phyloP scores from a whole-genome alignment of 345 rosid genomes.

The Clarkia xantiana region DNA sequence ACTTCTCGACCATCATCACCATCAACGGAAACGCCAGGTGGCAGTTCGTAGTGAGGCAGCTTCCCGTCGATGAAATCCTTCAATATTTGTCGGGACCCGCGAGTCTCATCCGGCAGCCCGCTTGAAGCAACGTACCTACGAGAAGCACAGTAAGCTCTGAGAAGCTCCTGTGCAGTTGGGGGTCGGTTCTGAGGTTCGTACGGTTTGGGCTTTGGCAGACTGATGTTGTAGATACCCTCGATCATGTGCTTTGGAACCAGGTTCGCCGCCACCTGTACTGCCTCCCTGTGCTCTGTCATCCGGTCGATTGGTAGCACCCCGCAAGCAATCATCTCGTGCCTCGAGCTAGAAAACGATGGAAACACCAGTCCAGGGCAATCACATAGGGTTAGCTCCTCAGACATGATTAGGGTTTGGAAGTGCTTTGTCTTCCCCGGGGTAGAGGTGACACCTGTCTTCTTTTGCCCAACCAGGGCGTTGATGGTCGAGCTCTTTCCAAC shows the following conservation, averaged over 20 bases:
- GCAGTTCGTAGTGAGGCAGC: conserved; percentile 61
- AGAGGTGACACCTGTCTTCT: conserved; percentile 82
- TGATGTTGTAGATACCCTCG: conserved; percentile 62
- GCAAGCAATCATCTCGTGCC: conserved; percentile 81
- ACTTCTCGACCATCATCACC: conserved; percentile 16
- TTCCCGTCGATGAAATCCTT: conserved; percentile 79
- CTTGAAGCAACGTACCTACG: conserved; percentile 81
- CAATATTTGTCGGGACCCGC: conserved; percentile 71
- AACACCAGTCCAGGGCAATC: conserved; percentile 91
- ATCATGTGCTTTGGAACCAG: conserved; percentile 48
- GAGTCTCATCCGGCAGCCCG: conserved; percentile 89
- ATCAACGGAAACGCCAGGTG: conserved; percentile 47
- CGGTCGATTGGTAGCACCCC: conserved; percentile 89
- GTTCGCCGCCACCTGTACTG: conserved; percentile 78
- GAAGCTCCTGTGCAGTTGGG: conserved; percentile 62
- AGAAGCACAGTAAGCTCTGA: conserved; percentile 66
- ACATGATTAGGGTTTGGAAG: conserved; percentile 78
- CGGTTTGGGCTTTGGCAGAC: conserved; percentile 68
- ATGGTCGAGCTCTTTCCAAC: conserved; percentile 94
- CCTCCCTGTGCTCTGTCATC: conserved; percentile 84
- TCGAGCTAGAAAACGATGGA: conserved; percentile 85
- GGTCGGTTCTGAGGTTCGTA: conserved; percentile 67
- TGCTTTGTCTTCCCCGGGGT: conserved; percentile 96
- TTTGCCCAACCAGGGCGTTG: conserved; percentile 89
- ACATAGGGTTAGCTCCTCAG: conserved; percentile 66